These are phyloP conservation scores for Petrea volubilis DNA, from an alignment of 257 asterid species.

Conservation along the genomic window DNA sequence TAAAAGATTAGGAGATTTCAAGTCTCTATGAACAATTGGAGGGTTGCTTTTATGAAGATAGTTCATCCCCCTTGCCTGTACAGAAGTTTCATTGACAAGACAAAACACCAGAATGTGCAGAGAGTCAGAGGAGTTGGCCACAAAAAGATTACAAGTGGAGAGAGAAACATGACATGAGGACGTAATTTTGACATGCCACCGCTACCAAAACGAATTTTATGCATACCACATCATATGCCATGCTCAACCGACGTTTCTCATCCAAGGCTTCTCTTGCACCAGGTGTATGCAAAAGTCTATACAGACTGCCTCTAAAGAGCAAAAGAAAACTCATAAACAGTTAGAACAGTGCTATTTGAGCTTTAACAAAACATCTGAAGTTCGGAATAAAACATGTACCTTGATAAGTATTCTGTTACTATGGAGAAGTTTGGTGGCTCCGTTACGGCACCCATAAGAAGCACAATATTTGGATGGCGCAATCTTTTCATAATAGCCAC, in stretches of 20 bases:
- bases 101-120: background rate
- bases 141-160: background rate
- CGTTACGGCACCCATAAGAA: constrained; percentile 93
- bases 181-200: background rate
- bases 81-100: background rate
- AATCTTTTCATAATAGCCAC: constrained; percentile 90
- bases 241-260: constrained; percentile 79
- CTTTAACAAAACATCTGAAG: constrained; percentile 9
- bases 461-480: constrained; percentile 95
- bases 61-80: constrained; percentile 98
- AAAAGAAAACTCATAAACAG: constrained; percentile 6
- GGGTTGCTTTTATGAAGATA: constrained; percentile 91
- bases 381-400: constrained; percentile 43
- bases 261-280: constrained; percentile 74
- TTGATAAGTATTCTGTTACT: constrained; percentile 84
- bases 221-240: constrained; percentile 91
- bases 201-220: constrained; percentile 7
- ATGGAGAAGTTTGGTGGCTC: constrained; percentile 88
- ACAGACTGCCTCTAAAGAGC: constrained; percentile 86
- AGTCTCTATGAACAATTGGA: constrained; percentile 91
- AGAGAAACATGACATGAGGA: background rate
- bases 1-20: constrained; percentile 96
- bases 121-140: background rate
- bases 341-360: constrained; percentile 22
- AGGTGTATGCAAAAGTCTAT: constrained; percentile 74